Percentiles rank a stretch among this genome's conserved stretches.
These are phyloP conservation scores for Backusella psychrophila DNA, from an alignment of 192 early-diverging fungal species.

Conservation along the genomic window DNA sequence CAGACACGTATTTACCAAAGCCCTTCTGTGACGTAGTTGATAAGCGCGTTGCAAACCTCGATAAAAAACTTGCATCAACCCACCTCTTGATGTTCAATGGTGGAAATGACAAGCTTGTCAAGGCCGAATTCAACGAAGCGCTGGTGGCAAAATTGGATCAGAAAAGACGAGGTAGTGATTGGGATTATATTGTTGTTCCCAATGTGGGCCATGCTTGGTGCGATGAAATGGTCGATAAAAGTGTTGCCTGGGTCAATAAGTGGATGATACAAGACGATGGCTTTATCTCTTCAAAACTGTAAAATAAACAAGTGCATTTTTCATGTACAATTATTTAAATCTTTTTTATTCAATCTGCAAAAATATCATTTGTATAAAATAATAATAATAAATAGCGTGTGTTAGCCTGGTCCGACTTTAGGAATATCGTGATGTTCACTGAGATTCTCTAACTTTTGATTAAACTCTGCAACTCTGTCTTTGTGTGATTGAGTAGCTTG, in stretches of 20 bases:
- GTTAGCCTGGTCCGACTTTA: constrained; percentile 78
- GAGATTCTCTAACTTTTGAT: constrained; percentile 68
- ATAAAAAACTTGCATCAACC: background rate
- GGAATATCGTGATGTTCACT: constrained; percentile 85
- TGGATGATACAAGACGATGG: constrained; percentile 22
- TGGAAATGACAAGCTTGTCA: constrained; percentile 19
- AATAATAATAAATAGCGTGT: background rate
- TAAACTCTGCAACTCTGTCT: constrained; percentile 75
- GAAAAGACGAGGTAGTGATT: constrained; percentile 10
- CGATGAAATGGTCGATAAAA: constrained; percentile 17
- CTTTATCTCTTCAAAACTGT: background rate
- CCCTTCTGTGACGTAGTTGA: constrained; percentile 12
- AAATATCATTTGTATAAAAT: background rate
- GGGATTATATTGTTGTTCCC: constrained; percentile 17
- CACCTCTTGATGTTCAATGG: constrained; percentile 30
- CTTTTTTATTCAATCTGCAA: background rate
- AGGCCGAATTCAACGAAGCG: constrained; percentile 7
- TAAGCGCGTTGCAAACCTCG: background rate
- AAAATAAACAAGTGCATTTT: background rate
- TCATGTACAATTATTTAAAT: background rate
- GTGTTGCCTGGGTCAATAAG: constrained; percentile 21
- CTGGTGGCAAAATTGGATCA: constrained; percentile 5
- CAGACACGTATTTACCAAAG: constrained; percentile 11
- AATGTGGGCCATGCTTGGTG: constrained; percentile 33
- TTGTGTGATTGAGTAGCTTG: constrained; percentile 69